phyloP scores from a whole-genome alignment of 2,329 filamentous ascomycete genomes.

The Hymenoscyphus linearis region DNA sequence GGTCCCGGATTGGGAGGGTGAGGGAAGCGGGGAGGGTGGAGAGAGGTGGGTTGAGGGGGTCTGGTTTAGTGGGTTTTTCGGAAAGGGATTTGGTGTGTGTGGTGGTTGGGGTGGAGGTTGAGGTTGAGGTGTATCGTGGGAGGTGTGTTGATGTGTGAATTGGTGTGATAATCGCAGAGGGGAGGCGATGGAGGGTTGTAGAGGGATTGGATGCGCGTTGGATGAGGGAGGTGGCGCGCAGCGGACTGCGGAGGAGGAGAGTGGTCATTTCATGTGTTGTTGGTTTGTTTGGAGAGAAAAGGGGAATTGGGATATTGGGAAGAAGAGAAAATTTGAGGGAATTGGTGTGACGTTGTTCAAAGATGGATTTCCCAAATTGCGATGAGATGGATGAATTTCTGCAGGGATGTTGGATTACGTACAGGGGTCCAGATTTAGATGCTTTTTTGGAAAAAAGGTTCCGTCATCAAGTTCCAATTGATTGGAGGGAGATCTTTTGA shows the following conservation, averaged over 20 bases:
- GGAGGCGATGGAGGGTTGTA: background rate
- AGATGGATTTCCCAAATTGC: background rate
- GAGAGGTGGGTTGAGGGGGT: constrained; percentile 37
- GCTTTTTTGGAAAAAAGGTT: too few relatives aligned
- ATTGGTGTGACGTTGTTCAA: background rate
- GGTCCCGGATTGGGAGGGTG: constrained; percentile 35
- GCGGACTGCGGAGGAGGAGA: constrained; percentile 22
- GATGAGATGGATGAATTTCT: background rate
- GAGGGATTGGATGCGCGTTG: constrained; percentile 8
- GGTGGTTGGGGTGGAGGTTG: constrained; percentile 8
- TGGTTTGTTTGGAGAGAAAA: background rate
- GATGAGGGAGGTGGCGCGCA: constrained; percentile 20
- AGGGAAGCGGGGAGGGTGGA: constrained; percentile 25
- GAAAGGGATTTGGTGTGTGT: too few relatives aligned
- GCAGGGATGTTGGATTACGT: background rate
- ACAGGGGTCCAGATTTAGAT: background rate
- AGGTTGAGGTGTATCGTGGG: background rate
- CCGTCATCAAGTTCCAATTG: too few relatives aligned
- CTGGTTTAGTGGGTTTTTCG: background rate
- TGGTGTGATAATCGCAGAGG: background rate
- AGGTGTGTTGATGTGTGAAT: background rate
- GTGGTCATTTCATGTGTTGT: constrained; percentile 24
- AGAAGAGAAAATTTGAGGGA: background rate
- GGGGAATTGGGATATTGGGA: background rate
- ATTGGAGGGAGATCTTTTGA: too few relatives aligned